Conservation (phyloP, 495 filamentous ascomycete species). For the Staphylotrichum tortipilum region DNA sequence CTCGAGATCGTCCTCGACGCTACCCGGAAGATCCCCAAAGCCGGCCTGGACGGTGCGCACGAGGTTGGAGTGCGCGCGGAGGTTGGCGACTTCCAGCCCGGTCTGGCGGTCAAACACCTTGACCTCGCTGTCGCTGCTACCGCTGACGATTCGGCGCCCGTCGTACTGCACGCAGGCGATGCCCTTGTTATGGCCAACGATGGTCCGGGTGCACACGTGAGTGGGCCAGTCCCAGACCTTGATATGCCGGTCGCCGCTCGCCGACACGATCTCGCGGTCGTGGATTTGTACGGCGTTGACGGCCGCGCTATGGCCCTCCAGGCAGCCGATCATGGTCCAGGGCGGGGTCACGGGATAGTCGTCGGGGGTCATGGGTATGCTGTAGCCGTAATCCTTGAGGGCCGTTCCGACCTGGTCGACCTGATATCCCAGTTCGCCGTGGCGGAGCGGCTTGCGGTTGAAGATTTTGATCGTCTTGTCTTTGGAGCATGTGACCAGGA, state of each 20-base stretch:
- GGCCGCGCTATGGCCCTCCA: constrained; percentile 78
- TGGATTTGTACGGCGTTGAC: constrained; percentile 95
- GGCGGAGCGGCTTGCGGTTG: constrained; percentile 64
- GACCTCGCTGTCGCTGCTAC: constrained; percentile 89
- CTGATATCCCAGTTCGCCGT: constrained; percentile 58
- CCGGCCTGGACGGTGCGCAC: constrained; percentile 92
- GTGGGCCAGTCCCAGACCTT: constrained; percentile 89
- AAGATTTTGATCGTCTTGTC: constrained; percentile 95
- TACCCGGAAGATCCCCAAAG: constrained; percentile 80
- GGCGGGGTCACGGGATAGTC: constrained; percentile 44
- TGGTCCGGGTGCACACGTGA: constrained; percentile 63
- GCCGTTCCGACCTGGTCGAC: constrained; percentile 48
- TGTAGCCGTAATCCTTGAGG: constrained; percentile 40
- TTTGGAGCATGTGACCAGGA: constrained; percentile 92
- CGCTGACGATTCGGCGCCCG: constrained; percentile 90
- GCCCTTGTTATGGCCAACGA: constrained; percentile 83
- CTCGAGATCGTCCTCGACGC: constrained; percentile 57
- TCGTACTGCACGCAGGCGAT: constrained; percentile 98
- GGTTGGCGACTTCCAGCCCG: constrained; percentile 77
- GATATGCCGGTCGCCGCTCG: constrained; percentile 83
- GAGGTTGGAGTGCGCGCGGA: constrained; percentile 69
- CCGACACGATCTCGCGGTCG: constrained; percentile 80
- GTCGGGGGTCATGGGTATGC: constrained; percentile 28
- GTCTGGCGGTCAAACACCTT: constrained; percentile 85
- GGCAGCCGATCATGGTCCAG: constrained; percentile 67